Conservation (phyloP, 2,329 filamentous ascomycete species). For the Stagonosporopsis tanaceti region DNA sequence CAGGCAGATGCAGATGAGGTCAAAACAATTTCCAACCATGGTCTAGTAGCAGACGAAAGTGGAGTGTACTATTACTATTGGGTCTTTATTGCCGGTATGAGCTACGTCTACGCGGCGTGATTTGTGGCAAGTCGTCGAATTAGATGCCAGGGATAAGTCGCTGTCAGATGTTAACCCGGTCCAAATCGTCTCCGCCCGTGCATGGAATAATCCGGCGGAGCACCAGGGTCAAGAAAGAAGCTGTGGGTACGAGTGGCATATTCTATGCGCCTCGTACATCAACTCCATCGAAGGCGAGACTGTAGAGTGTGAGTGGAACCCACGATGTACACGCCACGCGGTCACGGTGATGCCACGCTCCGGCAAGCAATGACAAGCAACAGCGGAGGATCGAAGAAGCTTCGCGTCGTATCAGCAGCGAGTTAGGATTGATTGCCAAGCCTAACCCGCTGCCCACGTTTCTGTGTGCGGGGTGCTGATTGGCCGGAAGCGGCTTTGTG, state of each 20-base stretch:
- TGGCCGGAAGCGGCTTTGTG: constrained; percentile 1
- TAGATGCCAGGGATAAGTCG: not conserved
- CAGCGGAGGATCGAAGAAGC: constrained; percentile 10
- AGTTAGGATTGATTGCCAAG: constrained; percentile 5
- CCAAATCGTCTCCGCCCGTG: not conserved
- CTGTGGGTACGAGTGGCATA: not conserved
- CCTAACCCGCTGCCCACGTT: constrained; percentile 4
- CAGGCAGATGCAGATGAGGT: not conserved
- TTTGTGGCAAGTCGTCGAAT: constrained; percentile 1
- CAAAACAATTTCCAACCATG: not conserved
- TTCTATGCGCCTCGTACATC: not conserved
- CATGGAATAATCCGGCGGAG: not conserved
- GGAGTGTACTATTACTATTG: constrained; percentile 12
- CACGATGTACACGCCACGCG: constrained; percentile 8
- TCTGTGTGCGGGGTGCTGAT: constrained; percentile 5
- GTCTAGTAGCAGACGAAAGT: not conserved
- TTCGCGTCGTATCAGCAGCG: constrained; percentile 8
- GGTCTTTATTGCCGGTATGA: constrained; percentile 6
- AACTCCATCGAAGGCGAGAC: not conserved
- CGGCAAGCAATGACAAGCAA: constrained; percentile 17
- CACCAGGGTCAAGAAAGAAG: not conserved
- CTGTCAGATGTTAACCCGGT: not conserved
- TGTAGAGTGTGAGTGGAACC: not conserved
- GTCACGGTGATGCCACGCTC: constrained; percentile 8
- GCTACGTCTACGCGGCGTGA: constrained; percentile 1